Base-by-base conservation (phyloP, 2,329 filamentous ascomycete species). In the Fusarium acutatum region DNA sequence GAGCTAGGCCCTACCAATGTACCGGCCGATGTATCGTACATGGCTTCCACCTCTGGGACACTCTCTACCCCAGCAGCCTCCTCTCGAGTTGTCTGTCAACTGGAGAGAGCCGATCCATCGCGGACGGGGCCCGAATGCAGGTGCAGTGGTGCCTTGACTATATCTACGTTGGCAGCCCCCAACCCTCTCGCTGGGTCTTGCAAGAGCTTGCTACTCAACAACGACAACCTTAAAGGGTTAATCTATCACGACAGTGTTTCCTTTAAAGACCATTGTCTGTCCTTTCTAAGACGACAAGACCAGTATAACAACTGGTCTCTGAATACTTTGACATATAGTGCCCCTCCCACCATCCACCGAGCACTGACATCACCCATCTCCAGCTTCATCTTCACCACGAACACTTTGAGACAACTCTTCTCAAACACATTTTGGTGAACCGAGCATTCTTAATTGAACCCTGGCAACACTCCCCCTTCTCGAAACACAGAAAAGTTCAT, bases 131-230 rank as follows among this genome's bases (percentile, higher is more conserved):
- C 74, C 76, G 67, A 71, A 76, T 78, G 76, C 75, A 78, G 75
- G 65, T 73, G 67, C 58, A 72, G 66, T 69, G 69, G 69, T 74
- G 74, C 75, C 73, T 78, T 76, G 74, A 73, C 76, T 78, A 78
- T 78, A 78, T 76, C 66, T 77, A 78, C 72, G 54, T 74, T 74
- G 73, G 60, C 46, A 71, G 70, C 73, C 76, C 76, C 76, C 65
- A 71, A 69, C 69, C 61, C 63, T 62, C 61, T 74, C 54, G 63
- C 53, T 53, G 64, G 60, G 60, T 57, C 64, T 68, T 63, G 56
- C 69, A 75, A 77, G 71, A 74, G 71, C 47, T 77, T 56, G 54
- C 72, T 59, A 71, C 60, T 65, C 58, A 58, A 74, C 57, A 74
- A 56, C 71, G 46, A 72, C 63, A 74, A 59, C 56, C 53, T 73